Conservation (phyloP, 768 basidiomycete species). For the Rhodocollybia butyracea region DNA sequence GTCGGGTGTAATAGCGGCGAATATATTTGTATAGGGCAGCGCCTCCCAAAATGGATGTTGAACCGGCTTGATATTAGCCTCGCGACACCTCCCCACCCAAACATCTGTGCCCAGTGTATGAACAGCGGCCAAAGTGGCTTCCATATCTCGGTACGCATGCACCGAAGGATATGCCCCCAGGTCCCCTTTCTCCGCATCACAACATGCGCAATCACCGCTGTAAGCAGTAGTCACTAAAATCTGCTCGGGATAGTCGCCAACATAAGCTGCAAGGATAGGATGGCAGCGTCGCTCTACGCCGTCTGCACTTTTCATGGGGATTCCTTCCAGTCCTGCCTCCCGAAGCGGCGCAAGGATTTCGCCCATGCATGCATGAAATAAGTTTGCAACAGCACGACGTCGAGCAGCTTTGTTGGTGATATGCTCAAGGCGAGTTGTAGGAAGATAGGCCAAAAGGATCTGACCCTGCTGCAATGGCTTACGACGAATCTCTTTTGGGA, state of each 20-base stretch:
- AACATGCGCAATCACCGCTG: slow-evolving; percentile 12
- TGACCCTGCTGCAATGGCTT: slow-evolving; percentile 14
- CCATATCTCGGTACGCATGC: neutral
- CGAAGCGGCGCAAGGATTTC: slow-evolving; percentile 18
- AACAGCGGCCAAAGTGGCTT: neutral
- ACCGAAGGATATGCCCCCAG: neutral
- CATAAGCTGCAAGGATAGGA: too few species aligned
- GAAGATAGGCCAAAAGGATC: slow-evolving; percentile 28
- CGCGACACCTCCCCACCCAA: slow-evolving; percentile 7
- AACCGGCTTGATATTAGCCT: slow-evolving; percentile 15
- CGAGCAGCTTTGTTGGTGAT: slow-evolving; percentile 7
- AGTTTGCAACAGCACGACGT: slow-evolving; percentile 15
- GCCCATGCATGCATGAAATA: slow-evolving; percentile 25
- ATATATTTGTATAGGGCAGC: slow-evolving; percentile 20
- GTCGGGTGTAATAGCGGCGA: slow-evolving; percentile 19
- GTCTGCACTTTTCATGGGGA: slow-evolving; percentile 1
- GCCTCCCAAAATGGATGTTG: slow-evolving; percentile 22
- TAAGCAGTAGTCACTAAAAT: slow-evolving; percentile 13
- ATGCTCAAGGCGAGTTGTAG: slow-evolving; percentile 17
- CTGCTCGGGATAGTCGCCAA: slow-evolving; percentile 17
- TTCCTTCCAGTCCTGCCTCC: slow-evolving; percentile 3
- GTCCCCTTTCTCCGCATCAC: slow-evolving; percentile 1
- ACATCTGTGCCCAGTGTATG: neutral
- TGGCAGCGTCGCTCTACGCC: neutral
- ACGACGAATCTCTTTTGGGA: too few species aligned